Base-by-base conservation (phyloP, 1,284 basidiomycete genomes). In the Rhodotorula sp. region DNA sequence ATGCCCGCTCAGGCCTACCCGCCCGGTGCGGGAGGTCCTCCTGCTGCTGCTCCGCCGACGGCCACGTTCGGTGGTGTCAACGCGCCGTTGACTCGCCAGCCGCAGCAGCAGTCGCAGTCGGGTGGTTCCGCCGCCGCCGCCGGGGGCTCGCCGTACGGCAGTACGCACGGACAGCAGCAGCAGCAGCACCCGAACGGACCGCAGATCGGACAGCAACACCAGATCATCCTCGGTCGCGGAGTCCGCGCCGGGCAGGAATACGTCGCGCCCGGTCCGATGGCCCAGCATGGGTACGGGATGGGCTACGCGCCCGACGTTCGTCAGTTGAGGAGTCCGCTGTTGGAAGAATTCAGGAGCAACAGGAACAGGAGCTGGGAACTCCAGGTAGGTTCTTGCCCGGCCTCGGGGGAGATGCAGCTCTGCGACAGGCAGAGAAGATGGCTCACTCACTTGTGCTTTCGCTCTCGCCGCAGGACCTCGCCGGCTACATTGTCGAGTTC, bases 401-500 rank as follows among this genome's bases (percentile, higher is more conserved):
- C 14, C 37, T 42, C 14, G 37, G 37, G 37, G 37, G 12, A 42
- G 37, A 6, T 14, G 42, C 12, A 8, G 12, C 22, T 17, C 45
- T 8, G 14, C 8, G 14, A 42, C 56, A 20, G 7, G 33, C 22
- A 26, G 1, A 24, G 20, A 55, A 17, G 26, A 26, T 29, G 26
- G 20, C 26, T 55, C 26, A 30, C n/a, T 54, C 33, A 54, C 44
- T 54, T 20, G 15, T 33, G 6, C 5, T 15, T 1, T 12, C 26
- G 53, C 29, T 6, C 29, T 53, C 80, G 70, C 33, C 75, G 44
- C 80, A 92, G 89, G 93, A 96, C 78, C 90, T 99, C 77, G 85
- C 85, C 64, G 93, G 92, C 22, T 87, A 90, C 81, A 83, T 97
- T 62, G 89, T 92, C 64, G 96, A 98, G 80, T 98, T 99, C 80